phyloP scores from a whole-genome alignment of 108 stramenopile genomes.

The Aurantiochytrium sp. region DNA sequence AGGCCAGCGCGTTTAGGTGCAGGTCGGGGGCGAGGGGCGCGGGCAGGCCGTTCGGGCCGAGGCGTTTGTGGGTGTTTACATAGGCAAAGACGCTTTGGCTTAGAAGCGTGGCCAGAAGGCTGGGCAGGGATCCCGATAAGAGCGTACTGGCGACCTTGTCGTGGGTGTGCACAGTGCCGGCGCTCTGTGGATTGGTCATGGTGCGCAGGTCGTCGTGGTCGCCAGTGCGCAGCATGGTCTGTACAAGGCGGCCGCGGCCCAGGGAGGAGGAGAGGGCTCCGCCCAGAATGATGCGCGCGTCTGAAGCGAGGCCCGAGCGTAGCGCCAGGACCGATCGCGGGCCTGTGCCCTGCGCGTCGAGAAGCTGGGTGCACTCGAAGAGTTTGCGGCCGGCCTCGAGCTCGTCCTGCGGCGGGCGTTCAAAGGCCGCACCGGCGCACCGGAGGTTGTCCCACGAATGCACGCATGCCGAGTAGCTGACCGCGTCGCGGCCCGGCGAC shows the following conservation, averaged over 20 bases:
- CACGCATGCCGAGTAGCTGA: background rate
- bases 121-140: background rate
- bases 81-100: background rate
- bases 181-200: background rate
- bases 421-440: background rate
- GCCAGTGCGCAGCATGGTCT: background rate
- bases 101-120: background rate
- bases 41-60: no score
- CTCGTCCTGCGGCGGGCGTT: background rate
- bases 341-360: background rate
- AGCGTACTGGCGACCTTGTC: constrained; percentile 8
- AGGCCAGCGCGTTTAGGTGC: no score
- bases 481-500: background rate
- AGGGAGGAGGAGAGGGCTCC: no score
- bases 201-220: background rate
- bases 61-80: background rate
- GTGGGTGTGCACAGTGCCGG: background rate
- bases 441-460: constrained; percentile 3
- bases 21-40: no score
- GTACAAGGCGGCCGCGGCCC: background rate
- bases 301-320: background rate
- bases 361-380: background rate
- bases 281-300: background rate
- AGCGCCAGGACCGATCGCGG: background rate
- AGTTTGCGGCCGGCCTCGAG: background rate